Evolutionary conservation across 768 basidiomycete genomes (phyloP), one percentile per base, ranked within the genome.

Genomic region (Lactifluus subvellereus): DNA sequence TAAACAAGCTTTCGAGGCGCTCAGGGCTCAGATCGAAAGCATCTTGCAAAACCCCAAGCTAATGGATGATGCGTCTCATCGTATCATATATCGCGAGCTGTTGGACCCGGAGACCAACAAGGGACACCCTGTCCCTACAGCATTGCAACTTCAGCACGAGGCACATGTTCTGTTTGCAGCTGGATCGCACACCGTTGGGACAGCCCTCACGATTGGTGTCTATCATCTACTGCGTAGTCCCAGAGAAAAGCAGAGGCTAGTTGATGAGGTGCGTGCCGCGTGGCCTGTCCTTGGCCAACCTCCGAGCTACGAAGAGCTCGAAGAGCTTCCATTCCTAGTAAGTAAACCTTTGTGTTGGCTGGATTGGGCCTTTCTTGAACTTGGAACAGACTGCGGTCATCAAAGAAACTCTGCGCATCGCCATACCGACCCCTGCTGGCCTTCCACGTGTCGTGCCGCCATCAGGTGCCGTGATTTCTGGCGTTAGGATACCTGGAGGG

Each of bases 161-260:
- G 59, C 59, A 37, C 48, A 37, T 22, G 40, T 64, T 32, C 14
- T 64, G 6, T 64, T 64, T 27, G 32, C 48, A 14, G 59, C 63
- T 9, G 63, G 63, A 14, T 61, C 63, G 0, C 63, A 64, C 32
- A 64, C 63, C 3, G 59, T 64, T 16, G 63, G 59, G 8, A 55
- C 59, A 9, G 22, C 60, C 2, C 63, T 64, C 35, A 64, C 56
- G 59, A 55, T n/a, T 1, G 63, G 59, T 20, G 40, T 30, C 38
- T 33, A 55, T 45, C 11, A 61, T 50, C 32, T 61, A 18, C 35
- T 64, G 13, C 63, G 48, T 49, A 51, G 16, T 30, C 54, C 59
- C 1, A 40, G 43, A 6, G 37, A 9, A 35, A 55, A 64, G 27
- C 22, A 55, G n/a, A 50, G 35, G 18, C 48, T 64, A 7, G 59